Conservation (phyloP, 2,329 filamentous ascomycete species). For the Acarospora socialis region DNA sequence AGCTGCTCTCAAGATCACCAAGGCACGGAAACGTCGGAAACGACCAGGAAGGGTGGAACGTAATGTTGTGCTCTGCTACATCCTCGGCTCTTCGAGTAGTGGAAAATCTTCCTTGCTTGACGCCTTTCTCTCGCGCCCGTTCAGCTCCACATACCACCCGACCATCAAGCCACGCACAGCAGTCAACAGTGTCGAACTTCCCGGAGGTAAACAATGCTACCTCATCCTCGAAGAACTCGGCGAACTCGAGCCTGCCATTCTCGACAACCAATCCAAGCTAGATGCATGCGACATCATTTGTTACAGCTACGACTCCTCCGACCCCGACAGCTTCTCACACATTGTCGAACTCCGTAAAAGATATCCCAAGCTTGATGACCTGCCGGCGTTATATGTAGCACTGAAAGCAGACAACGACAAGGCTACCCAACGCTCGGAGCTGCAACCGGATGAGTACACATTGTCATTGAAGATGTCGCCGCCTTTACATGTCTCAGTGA, state of each 20-base stretch:
- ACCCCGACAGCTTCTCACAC: conserved; percentile 89
- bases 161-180: conserved; percentile 90
- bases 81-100: conserved; percentile 70
- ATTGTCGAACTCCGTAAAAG: conserved; percentile 68
- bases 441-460: conserved; percentile 87
- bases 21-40: conserved; percentile 71
- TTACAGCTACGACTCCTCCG: conserved; percentile 92
- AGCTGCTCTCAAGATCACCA: conserved; percentile 80
- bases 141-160: conserved; percentile 69
- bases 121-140: conserved; percentile 79
- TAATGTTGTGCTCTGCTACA: conserved; percentile 87
- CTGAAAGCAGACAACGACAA: conserved; percentile 93
- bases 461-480: conserved; percentile 73
- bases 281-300: conserved; percentile 89
- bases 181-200: conserved; percentile 91
- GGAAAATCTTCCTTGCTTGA: conserved; percentile 88
- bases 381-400: conserved; percentile 83
- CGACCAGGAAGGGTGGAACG: conserved; percentile 76
- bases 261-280: conserved; percentile 81
- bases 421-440: conserved; percentile 82
- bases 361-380: conserved; percentile 70
- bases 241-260: conserved; percentile 83
- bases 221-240: conserved; percentile 90
- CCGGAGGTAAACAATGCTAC: conserved; percentile 92
- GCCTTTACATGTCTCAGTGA: conserved; percentile 86